Evolutionary conservation across 2,329 filamentous ascomycete genomes (phyloP), one percentile per base, ranked within the genome.

Genomic region (Penicillium verrucosum): DNA sequence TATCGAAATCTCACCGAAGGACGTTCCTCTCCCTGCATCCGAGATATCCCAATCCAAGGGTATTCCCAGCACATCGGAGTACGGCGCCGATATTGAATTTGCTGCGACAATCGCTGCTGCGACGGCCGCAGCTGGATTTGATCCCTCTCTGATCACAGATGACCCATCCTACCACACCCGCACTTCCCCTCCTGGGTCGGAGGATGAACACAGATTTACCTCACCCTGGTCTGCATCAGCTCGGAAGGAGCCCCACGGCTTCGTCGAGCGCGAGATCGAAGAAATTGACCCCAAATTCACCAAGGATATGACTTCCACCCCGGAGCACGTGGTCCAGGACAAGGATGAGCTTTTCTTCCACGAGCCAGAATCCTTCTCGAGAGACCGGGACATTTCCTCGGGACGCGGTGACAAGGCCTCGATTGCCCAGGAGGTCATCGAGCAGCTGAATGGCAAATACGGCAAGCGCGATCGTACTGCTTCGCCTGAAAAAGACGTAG

Each of bases 31-130:
- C 30, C 37, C 32, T 8, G 34, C 34, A 9, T 42, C 54, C 0
- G 57, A 61, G n/a, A 49, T 55, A 8, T 32, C 48, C 1, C 51
- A 59, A 32, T 29, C 43, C 4, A 57, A 56, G 40, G 42, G 50
- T 45, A 21, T 46, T 12, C 12, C 25, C 10, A 23, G 34, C 16
- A 59, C 54, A 7, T 41, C 50, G 10, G 48, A 81, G 10, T 92
- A 89, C 65, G 82, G 77, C 1, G 82, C 87, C 55, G 88, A 90
- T 63, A 74, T 88, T 9, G 85, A 85, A 50, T 90, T 91, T 62
- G 84, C 86, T 8, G 88, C 88, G 29, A 85, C 83, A 3, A 74
- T 90, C 45, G 87, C 87, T 56, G 89, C 87, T 46, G 87, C 85
- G 1, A 78, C 89, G 47, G 76, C 86, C 67, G 82, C 85, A n/a